Conservation (phyloP, 2,329 filamentous ascomycete genomes). For the Sclerotiophoma versabilis region DNA sequence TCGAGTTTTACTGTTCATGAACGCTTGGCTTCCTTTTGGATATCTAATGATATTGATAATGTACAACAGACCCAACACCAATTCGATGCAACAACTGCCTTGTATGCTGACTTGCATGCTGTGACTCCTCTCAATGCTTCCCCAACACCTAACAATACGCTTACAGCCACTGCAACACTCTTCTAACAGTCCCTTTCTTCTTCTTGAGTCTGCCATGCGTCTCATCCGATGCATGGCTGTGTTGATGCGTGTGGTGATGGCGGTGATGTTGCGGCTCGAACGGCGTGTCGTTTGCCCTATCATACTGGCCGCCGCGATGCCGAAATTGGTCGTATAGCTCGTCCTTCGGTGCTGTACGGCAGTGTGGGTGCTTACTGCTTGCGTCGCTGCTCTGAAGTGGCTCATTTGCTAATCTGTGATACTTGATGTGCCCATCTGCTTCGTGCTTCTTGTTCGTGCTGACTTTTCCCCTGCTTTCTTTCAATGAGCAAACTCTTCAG, state of each 20-base stretch:
- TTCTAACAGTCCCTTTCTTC: constrained; percentile 14
- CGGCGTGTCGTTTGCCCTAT: constrained; percentile 2
- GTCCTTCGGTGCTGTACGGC: background rate
- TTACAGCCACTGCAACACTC: constrained; percentile 23
- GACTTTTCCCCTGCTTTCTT: background rate
- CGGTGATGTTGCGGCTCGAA: background rate
- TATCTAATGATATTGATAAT: too few species aligned
- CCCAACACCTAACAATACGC: background rate
- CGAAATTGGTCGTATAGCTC: background rate
- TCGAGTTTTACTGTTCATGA: too few species aligned
- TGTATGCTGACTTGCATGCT: too few species aligned
- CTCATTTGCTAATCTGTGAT: background rate
- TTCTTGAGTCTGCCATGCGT: background rate
- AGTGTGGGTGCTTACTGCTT: background rate
- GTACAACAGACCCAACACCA: too few species aligned
- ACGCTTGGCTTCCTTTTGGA: too few species aligned
- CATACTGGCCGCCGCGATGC: background rate
- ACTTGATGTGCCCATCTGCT: background rate
- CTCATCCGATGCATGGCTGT: constrained; percentile 2
- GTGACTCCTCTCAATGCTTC: too few species aligned
- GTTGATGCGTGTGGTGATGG: background rate
- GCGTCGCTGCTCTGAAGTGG: background rate
- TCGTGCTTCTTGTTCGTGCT: background rate
- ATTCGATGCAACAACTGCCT: too few species aligned
- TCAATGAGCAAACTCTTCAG: constrained; percentile 1